Evolutionary conservation across 2,329 filamentous ascomycete species (phyloP).

Genomic region (Verticillium klebahnii): DNA sequence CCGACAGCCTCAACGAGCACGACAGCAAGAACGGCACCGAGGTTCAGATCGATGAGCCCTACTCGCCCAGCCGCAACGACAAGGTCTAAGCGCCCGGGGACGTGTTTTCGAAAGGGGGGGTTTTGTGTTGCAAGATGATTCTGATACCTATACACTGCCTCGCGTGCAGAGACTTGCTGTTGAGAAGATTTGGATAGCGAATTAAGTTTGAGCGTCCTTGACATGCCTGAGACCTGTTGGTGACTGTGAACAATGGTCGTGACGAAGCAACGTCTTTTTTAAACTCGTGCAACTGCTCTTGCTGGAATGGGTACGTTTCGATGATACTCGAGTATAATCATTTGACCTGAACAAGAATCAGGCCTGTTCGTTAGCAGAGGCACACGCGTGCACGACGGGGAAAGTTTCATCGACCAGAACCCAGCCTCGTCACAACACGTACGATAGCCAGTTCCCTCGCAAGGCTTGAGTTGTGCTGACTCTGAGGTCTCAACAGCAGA

Average conservation of each 20-base stretch:
- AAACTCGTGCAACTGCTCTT: background rate
- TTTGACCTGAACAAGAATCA: no score
- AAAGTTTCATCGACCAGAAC: no score
- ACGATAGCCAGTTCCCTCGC: no score
- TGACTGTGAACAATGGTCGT: background rate
- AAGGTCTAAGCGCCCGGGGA: background rate
- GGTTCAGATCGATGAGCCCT: slow-evolving; percentile 1
- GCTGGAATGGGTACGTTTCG: background rate
- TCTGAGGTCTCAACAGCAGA: no score
- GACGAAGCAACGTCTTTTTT: background rate
- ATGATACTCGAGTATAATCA: no score
- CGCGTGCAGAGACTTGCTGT: background rate
- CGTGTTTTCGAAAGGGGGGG: background rate
- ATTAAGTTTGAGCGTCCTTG: background rate
- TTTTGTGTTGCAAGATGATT: background rate
- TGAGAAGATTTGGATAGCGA: background rate
- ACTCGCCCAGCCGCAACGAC: background rate
- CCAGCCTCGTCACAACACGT: no score
- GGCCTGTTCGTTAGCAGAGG: no score
- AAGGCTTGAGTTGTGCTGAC: no score
- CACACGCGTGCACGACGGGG: no score
- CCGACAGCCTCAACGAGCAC: slow-evolving; percentile 1
- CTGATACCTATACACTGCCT: background rate
- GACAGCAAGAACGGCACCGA: slow-evolving; percentile 1
- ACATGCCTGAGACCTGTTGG: background rate